Evolutionary conservation across 139 green algal species (phyloP).

Genomic region (Coccomyxa sp.): DNA sequence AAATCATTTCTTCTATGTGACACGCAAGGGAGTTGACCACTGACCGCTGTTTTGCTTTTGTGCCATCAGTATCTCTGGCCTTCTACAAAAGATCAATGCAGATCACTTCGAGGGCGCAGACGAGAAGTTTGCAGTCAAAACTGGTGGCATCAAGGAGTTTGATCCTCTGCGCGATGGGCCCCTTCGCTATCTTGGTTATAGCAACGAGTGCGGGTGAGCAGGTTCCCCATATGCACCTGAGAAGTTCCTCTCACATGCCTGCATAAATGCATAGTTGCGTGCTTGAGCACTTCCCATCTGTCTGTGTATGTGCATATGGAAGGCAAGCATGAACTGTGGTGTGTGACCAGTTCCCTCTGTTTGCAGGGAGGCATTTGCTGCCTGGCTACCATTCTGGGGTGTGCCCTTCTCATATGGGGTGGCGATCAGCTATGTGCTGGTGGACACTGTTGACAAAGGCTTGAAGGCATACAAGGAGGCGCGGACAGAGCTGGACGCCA

Average conservation of each 20-base stretch:
- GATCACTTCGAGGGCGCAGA: background rate
- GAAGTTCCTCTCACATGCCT: too few relatives aligned
- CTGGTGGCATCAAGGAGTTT: slow-evolving; percentile 27
- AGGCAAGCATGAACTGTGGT: too few relatives aligned
- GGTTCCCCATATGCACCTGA: background rate
- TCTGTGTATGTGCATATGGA: too few relatives aligned
- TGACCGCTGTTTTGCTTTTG: too few relatives aligned
- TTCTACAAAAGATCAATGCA: too few relatives aligned
- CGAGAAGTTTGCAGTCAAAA: background rate
- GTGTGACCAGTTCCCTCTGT: background rate
- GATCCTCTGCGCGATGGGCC: slow-evolving; percentile 66
- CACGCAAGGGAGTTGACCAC: too few relatives aligned
- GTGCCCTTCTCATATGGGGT: slow-evolving; percentile 68
- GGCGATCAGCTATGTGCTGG: slow-evolving; percentile 67
- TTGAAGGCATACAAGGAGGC: slow-evolving; percentile 37
- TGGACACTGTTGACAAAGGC: slow-evolving; percentile 72
- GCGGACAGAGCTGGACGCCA: slow-evolving; percentile 7
- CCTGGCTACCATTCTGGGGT: slow-evolving; percentile 59
- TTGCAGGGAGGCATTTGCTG: slow-evolving; percentile 63
- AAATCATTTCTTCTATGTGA: too few relatives aligned
- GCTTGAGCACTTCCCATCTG: background rate
- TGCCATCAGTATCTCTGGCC: too few relatives aligned
- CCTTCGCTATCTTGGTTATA: slow-evolving; percentile 70
- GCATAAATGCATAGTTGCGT: background rate
- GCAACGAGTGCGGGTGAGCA: slow-evolving; percentile 63